Base-by-base conservation (phyloP, 2,329 filamentous ascomycete genomes). In the Plenodomus biglobosus region DNA sequence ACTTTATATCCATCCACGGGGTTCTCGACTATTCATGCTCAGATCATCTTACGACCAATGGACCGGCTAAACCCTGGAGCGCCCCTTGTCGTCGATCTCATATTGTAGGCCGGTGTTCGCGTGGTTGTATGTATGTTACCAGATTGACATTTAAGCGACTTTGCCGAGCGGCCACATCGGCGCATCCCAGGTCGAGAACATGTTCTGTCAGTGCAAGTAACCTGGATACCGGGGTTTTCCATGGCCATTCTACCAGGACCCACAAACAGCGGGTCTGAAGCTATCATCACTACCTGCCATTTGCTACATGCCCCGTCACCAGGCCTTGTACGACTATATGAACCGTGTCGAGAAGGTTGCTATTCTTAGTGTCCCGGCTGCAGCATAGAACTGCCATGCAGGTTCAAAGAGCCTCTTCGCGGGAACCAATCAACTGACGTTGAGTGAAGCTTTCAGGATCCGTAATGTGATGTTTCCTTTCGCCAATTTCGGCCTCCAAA, bases 391-490 rank as follows among this genome's bases (percentile, higher is more conserved):
- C 42, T 46, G 38, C 38, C 38, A 55, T 53, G 53, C 48, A 55
- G 52, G 53, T 48, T 50, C 56, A 55, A 48, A 65, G 55, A 47
- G 38, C 49, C 22, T 24, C 22, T 24, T 27, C 24, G 42, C 52
- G 48, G 48, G 50, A 44, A 46, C 36, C 15, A 27, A 42, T 46
- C 51, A 66, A 66, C 66, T 52, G 63, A 62, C 46, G 36, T 62
- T 37, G 10, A 57, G 48, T 52, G 57, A 65, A 68, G 60, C 64
- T 64, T 66, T 64, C 65, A 65, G 65, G 68, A 66, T 67, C 56
- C 39, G 30, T 50, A 65, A 63, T 65, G 38, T 63, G 59, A 55
- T 48, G 44, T 40, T 57, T 54, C 45, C 38, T 41, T 51, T 50
- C 49, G 32, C 41, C 40, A 44, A 44, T 46, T 53, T 50, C 52